Evolutionary conservation across 192 early-diverging fungal species (phyloP).

Genomic region (Geosiphon pyriformis): DNA sequence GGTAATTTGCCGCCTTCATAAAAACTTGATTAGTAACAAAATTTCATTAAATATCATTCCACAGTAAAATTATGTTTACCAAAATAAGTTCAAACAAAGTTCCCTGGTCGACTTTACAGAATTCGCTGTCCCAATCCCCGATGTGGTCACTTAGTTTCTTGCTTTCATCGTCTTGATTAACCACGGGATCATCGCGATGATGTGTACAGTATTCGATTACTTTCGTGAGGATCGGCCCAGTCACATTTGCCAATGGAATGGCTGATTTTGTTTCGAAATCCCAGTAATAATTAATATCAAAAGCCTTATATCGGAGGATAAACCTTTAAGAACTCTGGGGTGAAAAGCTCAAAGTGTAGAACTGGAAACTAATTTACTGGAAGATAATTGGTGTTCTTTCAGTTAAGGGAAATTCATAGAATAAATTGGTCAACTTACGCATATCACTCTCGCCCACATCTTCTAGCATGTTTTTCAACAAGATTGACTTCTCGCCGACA

Average conservation of each 20-base stretch:
- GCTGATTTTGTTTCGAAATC: constrained; percentile 29
- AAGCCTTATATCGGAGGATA: no score
- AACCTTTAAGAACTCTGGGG: no score
- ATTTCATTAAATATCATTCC: neutral
- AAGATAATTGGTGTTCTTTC: constrained; percentile 14
- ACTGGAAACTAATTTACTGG: no score
- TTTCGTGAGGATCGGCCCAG: constrained; percentile 78
- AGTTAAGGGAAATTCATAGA: neutral
- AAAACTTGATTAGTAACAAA: neutral
- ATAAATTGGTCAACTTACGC: constrained; percentile 26
- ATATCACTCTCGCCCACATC: constrained; percentile 63
- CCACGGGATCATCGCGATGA: constrained; percentile 58
- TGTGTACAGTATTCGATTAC: constrained; percentile 88
- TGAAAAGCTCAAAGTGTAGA: no score
- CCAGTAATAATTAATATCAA: no score
- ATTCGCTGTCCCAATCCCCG: constrained; percentile 87
- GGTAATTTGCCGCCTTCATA: constrained; percentile 70
- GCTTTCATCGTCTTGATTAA: constrained; percentile 51
- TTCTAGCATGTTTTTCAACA: constrained; percentile 76
- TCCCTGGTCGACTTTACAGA: constrained; percentile 89
- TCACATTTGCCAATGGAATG: constrained; percentile 88
- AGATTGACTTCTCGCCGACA: constrained; percentile 64
- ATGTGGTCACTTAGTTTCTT: constrained; percentile 67
- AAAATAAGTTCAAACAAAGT: constrained; percentile 89
- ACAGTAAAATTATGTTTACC: constrained; percentile 28